phyloP scores from a whole-genome alignment of 192 early-diverging fungal genomes.

The Rhizophagus clarus region DNA sequence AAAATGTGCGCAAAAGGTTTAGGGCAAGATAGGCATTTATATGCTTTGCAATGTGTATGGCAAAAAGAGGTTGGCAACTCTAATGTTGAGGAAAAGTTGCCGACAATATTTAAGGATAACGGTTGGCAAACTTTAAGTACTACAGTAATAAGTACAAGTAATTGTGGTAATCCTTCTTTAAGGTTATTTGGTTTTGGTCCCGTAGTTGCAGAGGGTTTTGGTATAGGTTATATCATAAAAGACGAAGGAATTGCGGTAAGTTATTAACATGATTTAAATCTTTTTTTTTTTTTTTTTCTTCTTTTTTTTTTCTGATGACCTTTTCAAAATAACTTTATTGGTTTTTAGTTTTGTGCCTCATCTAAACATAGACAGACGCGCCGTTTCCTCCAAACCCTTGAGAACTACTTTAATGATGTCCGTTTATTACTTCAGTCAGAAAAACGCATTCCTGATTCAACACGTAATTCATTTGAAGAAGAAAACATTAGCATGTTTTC shows the following conservation, averaged over 20 bases:
- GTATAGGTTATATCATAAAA: constrained; percentile 78
- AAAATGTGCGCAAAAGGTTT: constrained; percentile 68
- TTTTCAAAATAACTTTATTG: neutral
- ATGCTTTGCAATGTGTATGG: constrained; percentile 73
- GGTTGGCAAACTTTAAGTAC: constrained; percentile 55
- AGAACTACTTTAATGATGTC: constrained; percentile 46
- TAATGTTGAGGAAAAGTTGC: constrained; percentile 33
- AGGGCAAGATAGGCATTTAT: constrained; percentile 89
- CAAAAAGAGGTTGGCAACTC: constrained; percentile 34
- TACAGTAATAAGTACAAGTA: constrained; percentile 70
- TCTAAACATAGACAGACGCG: constrained; percentile 55
- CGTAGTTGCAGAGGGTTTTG: constrained; percentile 78
- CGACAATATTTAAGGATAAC: constrained; percentile 45
- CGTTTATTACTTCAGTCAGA: constrained; percentile 39
- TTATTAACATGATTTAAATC: constrained; percentile 13
- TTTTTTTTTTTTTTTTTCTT: neutral
- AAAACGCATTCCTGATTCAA: constrained; percentile 38
- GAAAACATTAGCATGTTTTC: constrained; percentile 28
- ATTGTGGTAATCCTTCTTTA: constrained; percentile 72
- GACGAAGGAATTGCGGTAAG: constrained; percentile 53
- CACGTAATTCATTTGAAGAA: constrained; percentile 35
- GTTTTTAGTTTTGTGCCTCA: constrained; percentile 44
- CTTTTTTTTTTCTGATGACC: no score
- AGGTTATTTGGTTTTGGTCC: constrained; percentile 80
- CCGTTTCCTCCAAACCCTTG: constrained; percentile 42